phyloP scores from a whole-genome alignment of 306 rosid species.

The Dalbergia cultrata region DNA sequence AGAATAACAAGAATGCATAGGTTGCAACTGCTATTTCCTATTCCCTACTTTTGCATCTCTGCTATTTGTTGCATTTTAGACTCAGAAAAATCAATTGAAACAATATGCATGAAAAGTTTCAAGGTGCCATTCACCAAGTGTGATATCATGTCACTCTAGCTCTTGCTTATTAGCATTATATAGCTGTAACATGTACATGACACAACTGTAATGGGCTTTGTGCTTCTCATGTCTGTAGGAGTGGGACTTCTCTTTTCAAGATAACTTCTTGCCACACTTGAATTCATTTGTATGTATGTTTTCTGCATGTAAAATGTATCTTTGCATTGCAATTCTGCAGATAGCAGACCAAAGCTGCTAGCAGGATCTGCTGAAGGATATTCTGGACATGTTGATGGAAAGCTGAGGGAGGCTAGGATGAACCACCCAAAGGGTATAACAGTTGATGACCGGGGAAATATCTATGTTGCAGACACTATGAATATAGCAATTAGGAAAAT shows the following conservation, averaged over 20 bases:
- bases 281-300: constrained; percentile 9
- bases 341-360: constrained; percentile 84
- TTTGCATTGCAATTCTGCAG: constrained; percentile 57
- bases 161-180: constrained; percentile 22
- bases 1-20: constrained; percentile 12
- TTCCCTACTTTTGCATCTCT: not conserved
- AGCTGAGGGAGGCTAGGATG: constrained; percentile 82
- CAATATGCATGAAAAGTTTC: constrained; percentile 7
- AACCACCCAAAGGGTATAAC: constrained; percentile 89
- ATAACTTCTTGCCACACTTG: constrained; percentile 15
- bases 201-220: constrained; percentile 24
- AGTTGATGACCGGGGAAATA: constrained; percentile 87
- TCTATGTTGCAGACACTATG: constrained; percentile 85
- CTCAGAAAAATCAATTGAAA: constrained; percentile 5
- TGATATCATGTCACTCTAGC: constrained; percentile 23
- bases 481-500: constrained; percentile 94
- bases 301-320: constrained; percentile 29
- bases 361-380: constrained; percentile 90
- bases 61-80: not conserved
- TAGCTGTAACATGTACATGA: not conserved
- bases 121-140: not conserved
- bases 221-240: not conserved
- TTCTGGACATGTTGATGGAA: constrained; percentile 91
- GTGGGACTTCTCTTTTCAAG: not conserved
- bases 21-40: not conserved